Conservation (phyloP, 1,284 basidiomycete genomes). For the Phellopilus nigrolimitatus region DNA sequence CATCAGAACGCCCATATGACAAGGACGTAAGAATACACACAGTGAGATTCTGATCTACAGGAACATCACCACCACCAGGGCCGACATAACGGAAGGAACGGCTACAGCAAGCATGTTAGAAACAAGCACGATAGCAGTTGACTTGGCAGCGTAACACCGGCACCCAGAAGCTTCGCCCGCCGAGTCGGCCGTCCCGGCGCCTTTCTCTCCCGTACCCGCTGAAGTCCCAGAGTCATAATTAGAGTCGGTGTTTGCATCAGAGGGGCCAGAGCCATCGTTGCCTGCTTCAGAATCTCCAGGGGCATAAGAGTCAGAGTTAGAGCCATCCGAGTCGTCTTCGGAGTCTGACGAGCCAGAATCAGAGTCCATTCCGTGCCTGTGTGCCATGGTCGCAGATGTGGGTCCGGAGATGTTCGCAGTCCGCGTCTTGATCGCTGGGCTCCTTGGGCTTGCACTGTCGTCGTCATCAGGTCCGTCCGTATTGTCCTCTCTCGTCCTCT, state of each 20-base stretch:
- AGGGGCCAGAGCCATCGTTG: not conserved
- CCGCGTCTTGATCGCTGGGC: not conserved
- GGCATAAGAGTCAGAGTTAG: not conserved
- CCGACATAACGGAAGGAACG: too few species aligned
- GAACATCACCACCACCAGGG: too few species aligned
- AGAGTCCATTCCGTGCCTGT: not conserved
- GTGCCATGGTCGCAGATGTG: constrained; percentile 10
- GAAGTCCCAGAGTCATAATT: not conserved
- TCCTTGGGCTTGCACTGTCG: not conserved
- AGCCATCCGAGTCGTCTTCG: not conserved
- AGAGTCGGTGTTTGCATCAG: not conserved
- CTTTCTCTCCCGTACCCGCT: not conserved
- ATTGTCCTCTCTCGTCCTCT: too few species aligned
- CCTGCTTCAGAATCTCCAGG: too few species aligned
- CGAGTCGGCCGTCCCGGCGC: not conserved
- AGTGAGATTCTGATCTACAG: too few species aligned
- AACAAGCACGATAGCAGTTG: too few species aligned
- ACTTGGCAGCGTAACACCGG: too few species aligned
- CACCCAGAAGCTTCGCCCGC: too few species aligned
- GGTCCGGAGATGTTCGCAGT: constrained; percentile 8
- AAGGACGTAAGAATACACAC: too few species aligned
- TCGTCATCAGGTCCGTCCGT: too few species aligned
- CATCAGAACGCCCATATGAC: too few species aligned
- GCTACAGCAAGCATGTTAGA: too few species aligned
- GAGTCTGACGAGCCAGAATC: not conserved